These are phyloP conservation scores for Ophiostoma quercus DNA, from an alignment of 2,329 filamentous ascomycete species.

Conservation along the genomic window DNA sequence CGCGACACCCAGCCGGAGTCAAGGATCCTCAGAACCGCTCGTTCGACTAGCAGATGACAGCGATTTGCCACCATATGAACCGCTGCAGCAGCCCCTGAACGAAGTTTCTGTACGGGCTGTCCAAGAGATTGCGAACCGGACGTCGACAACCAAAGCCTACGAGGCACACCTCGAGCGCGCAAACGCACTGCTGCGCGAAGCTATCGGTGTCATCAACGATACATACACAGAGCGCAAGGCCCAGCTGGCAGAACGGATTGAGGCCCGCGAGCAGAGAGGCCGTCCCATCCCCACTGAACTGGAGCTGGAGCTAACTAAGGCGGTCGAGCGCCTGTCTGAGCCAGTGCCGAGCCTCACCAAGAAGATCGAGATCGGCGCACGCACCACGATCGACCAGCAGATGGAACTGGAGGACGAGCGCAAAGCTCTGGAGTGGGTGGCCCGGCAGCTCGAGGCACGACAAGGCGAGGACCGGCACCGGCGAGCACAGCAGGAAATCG, in stretches of 20 bases:
- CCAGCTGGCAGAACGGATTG: constrained; percentile 33
- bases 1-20: neutral
- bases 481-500: constrained; percentile 5
- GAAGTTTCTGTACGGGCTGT: constrained; percentile 38
- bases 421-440: constrained; percentile 36
- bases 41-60: constrained; percentile 29
- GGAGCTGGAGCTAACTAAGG: constrained; percentile 35
- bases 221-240: constrained; percentile 35
- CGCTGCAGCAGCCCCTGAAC: constrained; percentile 44
- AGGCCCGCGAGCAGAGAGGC: constrained; percentile 36
- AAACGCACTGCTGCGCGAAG: constrained; percentile 39
- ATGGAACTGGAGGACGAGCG: constrained; percentile 48
- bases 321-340: constrained; percentile 36
- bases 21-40: neutral
- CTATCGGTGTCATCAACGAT: constrained; percentile 47
- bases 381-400: constrained; percentile 46
- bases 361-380: constrained; percentile 44
- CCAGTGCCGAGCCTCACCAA: constrained; percentile 42
- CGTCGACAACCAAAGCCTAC: constrained; percentile 40
- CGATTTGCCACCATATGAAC: constrained; percentile 47
- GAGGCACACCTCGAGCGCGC: constrained; percentile 45
- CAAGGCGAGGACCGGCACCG: constrained; percentile 27
- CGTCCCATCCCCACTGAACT: constrained; percentile 25
- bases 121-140: constrained; percentile 40
- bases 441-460: constrained; percentile 32